Conservation (phyloP, 345 rosid species). For the Arabis alpina region DNA sequence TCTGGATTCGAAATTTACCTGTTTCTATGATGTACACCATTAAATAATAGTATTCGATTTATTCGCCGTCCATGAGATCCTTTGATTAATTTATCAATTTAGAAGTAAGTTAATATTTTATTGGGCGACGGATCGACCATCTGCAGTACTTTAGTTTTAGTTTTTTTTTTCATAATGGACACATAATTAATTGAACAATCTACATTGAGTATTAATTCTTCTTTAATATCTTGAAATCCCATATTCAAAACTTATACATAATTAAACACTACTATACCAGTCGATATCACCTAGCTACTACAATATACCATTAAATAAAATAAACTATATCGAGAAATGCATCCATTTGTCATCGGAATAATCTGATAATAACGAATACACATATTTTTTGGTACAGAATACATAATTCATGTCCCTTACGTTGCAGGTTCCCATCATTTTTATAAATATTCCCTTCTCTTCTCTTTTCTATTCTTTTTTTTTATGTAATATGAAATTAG, state of each 20-base stretch:
- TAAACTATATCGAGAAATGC: background rate
- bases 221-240: background rate
- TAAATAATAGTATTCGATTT: slow-evolving; percentile 7
- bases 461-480: slow-evolving; percentile 27
- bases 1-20: slow-evolving; percentile 20
- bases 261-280: background rate
- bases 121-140: slow-evolving; percentile 2
- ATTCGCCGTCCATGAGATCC: slow-evolving; percentile 30
- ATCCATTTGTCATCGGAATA: slow-evolving; percentile 27
- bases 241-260: slow-evolving; percentile 1
- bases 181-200: background rate
- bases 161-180: background rate
- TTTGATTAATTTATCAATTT: slow-evolving; percentile 18
- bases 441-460: slow-evolving; percentile 17
- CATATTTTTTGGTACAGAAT: background rate
- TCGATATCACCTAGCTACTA: background rate
- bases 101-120: background rate
- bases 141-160: background rate
- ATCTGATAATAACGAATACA: slow-evolving; percentile 29
- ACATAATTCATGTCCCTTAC: slow-evolving; percentile 33
- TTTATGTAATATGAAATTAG: slow-evolving; percentile 21
- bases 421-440: slow-evolving; percentile 50
- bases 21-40: slow-evolving; percentile 21
- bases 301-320: background rate
- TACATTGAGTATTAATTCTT: background rate